Evolutionary conservation across 1,139 yeast species (phyloP), one percentile per base, ranked within the genome.

Genomic region (Debaryomyces psychrophilus): DNA sequence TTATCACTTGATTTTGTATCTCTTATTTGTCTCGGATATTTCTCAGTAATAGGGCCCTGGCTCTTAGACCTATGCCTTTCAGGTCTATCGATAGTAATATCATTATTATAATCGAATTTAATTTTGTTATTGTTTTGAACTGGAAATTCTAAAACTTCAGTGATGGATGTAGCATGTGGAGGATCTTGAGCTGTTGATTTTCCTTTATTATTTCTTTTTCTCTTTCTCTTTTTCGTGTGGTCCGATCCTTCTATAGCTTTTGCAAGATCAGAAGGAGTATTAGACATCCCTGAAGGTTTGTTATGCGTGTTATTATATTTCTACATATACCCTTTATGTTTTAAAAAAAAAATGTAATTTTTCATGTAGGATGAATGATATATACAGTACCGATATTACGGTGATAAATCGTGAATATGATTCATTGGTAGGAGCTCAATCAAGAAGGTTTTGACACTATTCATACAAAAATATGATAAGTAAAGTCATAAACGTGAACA

Each of bases 21-120:
- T 14, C 7, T 15, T 22, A 20, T 31, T 38, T 23, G 14, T 33
- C 31, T 31, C 8, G 40, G 14, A 18, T 26, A 8, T 3, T 42
- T 34, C 14, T 50, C 49, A 5, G 31, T 36, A 31, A 14, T 15
- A 8, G 6, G 17, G 2, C 2, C 17, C 38, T 34, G 31, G 29
- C 12, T 11, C 12, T n/a, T 12, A 11, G 41, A 12, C 11, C 11
- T 4, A 18, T 1, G 4, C 9, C 12, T 5, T 20, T 23, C 29
- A 36, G 29, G 33, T 11, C 14, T n/a, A 4, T 36, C 8, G 14
- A 5, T 11, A 11, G 4, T 36, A 47, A 1, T 1, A 4, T 44
- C 50, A 8, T 47, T 57, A 7, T 51, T 59, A 23, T 57, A 67
- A 36, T 54, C 64, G 36, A 69, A 69, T 53, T 58, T 67, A 40